Conservation (phyloP, 2,329 filamentous ascomycete genomes). For the Parastagonospora nodorum region DNA sequence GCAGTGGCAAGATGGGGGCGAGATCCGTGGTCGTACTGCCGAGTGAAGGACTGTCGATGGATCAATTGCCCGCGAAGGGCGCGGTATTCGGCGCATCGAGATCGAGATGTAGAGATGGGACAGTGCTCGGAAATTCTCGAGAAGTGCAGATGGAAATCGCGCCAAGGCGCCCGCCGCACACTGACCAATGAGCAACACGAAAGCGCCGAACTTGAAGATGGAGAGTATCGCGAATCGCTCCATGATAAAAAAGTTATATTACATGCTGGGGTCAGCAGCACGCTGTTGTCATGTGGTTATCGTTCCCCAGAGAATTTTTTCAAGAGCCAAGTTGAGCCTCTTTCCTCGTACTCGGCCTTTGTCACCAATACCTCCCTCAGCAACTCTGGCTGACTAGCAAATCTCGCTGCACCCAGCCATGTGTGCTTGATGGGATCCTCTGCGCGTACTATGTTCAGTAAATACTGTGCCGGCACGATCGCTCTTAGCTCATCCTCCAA, state of each 20-base stretch:
- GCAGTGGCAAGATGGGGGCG: constrained; percentile 10
- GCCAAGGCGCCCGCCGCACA: constrained; percentile 26
- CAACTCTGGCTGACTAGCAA: constrained; percentile 70
- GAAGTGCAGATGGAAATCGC: constrained; percentile 1
- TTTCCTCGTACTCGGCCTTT: constrained; percentile 86
- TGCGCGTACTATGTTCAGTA: constrained; percentile 49
- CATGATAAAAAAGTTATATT: not conserved
- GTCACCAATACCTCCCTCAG: constrained; percentile 75
- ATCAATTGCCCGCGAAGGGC: constrained; percentile 41
- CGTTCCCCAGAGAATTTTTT: constrained; percentile 65
- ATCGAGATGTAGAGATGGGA: constrained; percentile 28
- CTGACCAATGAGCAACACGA: constrained; percentile 25
- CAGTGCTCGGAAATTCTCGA: constrained; percentile 18
- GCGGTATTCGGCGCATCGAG: constrained; percentile 46
- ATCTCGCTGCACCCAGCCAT: constrained; percentile 81
- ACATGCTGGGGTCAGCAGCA: not conserved
- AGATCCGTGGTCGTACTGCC: constrained; percentile 17
- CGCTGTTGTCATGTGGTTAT: not conserved
- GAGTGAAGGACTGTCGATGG: constrained; percentile 18
- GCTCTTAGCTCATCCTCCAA: constrained; percentile 74
- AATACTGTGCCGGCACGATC: constrained; percentile 43
- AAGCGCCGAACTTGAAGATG: constrained; percentile 13
- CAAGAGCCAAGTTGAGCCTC: constrained; percentile 74
- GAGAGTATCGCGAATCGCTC: too few species aligned
- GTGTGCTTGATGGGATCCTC: constrained; percentile 82